Evolutionary conservation across 202 grass and related monocot genomes (phyloP).

Genomic region (Saccharum hybrid): DNA sequence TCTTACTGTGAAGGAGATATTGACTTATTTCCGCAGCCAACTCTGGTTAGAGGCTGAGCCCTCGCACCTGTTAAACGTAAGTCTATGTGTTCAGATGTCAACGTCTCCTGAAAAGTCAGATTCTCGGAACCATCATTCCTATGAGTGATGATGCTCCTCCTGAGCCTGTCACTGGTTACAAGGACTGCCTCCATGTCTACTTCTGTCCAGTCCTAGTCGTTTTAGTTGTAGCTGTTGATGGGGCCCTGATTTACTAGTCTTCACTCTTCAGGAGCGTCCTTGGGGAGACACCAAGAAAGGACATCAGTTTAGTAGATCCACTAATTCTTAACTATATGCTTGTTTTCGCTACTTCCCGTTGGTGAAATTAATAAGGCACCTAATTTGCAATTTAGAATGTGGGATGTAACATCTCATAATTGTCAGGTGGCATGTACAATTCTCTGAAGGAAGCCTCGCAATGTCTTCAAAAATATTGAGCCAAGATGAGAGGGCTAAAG

Average conservation of each 20-base stretch:
- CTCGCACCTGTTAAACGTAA: neutral
- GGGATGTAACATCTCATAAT: neutral
- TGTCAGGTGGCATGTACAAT: neutral
- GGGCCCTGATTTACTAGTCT: neutral
- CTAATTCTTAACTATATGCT: neutral
- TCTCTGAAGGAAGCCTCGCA: neutral
- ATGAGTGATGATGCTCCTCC: neutral
- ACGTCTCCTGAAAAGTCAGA: neutral
- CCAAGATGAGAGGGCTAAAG: neutral
- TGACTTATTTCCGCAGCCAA: conserved; percentile 55
- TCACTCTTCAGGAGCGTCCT: neutral
- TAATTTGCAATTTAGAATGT: neutral
- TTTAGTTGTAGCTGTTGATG: neutral
- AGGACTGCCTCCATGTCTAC: neutral
- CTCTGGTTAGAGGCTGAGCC: neutral
- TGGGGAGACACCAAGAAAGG: neutral
- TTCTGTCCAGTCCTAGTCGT: neutral
- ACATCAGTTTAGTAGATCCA: neutral
- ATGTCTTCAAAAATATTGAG: neutral
- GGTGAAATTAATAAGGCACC: neutral
- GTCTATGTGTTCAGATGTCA: conserved; percentile 1
- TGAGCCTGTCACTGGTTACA: too few relatives aligned
- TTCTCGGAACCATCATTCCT: neutral
- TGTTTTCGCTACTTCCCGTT: neutral
- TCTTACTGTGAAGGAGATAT: conserved; percentile 95